Conservation (phyloP, 176 grass and related monocot genomes). For the Carex myosuroides region DNA sequence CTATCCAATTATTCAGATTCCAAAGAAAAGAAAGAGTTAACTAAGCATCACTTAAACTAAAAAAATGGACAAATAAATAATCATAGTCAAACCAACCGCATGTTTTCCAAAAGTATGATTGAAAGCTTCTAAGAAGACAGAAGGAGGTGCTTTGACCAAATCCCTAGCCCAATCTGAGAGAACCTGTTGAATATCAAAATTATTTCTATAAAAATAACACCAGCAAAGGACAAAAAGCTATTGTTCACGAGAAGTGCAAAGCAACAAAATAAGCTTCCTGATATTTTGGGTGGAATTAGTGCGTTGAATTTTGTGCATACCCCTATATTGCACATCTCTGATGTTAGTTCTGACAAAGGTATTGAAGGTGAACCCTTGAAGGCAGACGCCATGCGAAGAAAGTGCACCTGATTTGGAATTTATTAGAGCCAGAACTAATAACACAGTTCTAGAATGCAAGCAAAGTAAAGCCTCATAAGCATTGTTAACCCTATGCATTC, state of each 20-base stretch:
- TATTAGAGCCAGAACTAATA: neutral
- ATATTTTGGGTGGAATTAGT: slow-evolving; percentile 3
- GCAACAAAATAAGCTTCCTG: neutral
- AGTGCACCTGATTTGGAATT: slow-evolving; percentile 55
- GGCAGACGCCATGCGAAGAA: slow-evolving; percentile 69
- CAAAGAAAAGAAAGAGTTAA: slow-evolving; percentile 7
- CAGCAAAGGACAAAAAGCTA: neutral
- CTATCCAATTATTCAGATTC: slow-evolving; percentile 39
- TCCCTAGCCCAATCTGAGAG: slow-evolving; percentile 86
- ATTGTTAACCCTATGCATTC: neutral
- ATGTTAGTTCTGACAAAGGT: slow-evolving; percentile 68
- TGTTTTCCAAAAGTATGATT: slow-evolving; percentile 54
- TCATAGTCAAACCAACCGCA: slow-evolving; percentile 31
- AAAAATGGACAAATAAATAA: slow-evolving; percentile 12
- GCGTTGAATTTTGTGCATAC: slow-evolving; percentile 27
- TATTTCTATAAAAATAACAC: slow-evolving; percentile 2
- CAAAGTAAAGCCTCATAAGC: neutral
- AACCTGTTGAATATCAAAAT: slow-evolving; percentile 40
- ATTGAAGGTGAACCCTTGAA: slow-evolving; percentile 64
- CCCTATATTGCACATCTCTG: slow-evolving; percentile 80
- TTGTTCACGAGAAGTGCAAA: neutral
- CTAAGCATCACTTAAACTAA: neutral
- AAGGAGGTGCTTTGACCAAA: slow-evolving; percentile 64
- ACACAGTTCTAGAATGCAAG: neutral
- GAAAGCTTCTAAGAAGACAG: slow-evolving; percentile 59